Base-by-base conservation (phyloP, 768 basidiomycete genomes). In the Trametes meyenii region DNA sequence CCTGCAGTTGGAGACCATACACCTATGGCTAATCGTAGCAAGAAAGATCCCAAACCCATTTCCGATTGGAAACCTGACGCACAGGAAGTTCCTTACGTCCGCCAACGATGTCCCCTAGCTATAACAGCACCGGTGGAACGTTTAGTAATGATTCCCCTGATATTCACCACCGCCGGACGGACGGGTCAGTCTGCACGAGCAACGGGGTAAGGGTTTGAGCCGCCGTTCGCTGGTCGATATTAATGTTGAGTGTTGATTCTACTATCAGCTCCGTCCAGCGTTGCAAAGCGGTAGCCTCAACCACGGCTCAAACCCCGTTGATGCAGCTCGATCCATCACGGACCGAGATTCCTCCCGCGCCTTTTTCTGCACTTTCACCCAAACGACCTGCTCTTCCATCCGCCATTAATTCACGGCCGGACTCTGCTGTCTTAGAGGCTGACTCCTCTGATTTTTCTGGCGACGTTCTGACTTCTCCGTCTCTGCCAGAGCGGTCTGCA, bases 31-130 rank as follows among this genome's bases (percentile, higher is more conserved):
- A 3, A 33, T 8, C 29, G 29, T 14, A 35, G 39, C 50, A 50
- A 46, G 29, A 54, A 38, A 24, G 48, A 29, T 14, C 23, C 55
- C 8, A 19, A 48, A 26, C 56, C 64, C 1, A 35, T 61, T 14
- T 50, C 60, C 5, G 60, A 38, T 0, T 61, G 60, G 60, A 55
- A 55, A 24, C 52, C 57, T 12, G 44, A 14, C 23, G 17, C 48
- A 14, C 5, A 8, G 10, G 14, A 17, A 17, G 23, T 14, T 5
- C 10, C 26, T 23, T 26, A 33, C 14, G 39, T 21, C 7, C 33
- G 17, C 2, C 10, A n/a, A 48, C 3, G 19, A 14, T 16, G 33
- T 14, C 33, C n/a, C 10, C 29, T 23, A 17, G n/a, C 12, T 19
- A 2, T 21, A 1, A n/a, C 49, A 16, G 16, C 5, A 16, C 2